These are phyloP conservation scores for Leccinellum rugosiceps DNA, from an alignment of 768 basidiomycete genomes.

Conservation along the genomic window DNA sequence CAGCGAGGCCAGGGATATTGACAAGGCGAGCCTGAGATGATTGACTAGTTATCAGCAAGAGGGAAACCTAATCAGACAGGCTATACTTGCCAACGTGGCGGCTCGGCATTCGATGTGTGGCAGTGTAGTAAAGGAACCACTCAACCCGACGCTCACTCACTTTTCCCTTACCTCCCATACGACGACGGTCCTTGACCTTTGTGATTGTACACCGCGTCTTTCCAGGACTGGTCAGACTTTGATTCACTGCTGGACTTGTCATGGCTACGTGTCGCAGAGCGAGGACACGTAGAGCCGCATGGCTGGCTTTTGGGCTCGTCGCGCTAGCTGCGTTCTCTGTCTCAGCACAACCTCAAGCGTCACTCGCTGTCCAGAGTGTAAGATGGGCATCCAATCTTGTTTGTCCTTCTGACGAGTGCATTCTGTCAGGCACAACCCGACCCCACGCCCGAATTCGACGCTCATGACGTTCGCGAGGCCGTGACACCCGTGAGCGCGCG, in stretches of 20 bases:
- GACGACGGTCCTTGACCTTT: neutral
- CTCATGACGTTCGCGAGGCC: constrained; percentile 9
- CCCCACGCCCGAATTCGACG: constrained; percentile 1
- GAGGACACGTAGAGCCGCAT: constrained; percentile 44
- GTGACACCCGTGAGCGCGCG: constrained; percentile 13
- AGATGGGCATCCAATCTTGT: neutral
- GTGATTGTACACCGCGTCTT: neutral
- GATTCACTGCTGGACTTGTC: neutral
- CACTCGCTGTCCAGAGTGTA: constrained; percentile 18
- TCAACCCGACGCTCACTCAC: neutral
- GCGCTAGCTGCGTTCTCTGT: constrained; percentile 46
- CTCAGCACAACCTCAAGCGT: constrained; percentile 35
- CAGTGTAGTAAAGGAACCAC: constrained; percentile 4
- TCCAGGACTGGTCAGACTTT: neutral
- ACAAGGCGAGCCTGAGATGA: too few species aligned
- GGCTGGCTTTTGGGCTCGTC: constrained; percentile 60
- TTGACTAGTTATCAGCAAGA: too few species aligned
- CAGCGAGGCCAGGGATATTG: too few species aligned
- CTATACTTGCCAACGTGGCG: constrained; percentile 15
- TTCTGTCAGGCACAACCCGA: constrained; percentile 15
- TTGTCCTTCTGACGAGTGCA: neutral
- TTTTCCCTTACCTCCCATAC: neutral
- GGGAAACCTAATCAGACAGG: too few species aligned
- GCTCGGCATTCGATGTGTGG: constrained; percentile 6
- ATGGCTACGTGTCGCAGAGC: constrained; percentile 23